Evolutionary conservation across 2,329 filamentous ascomycete species (phyloP).

Genomic region (Xylaria sp.): DNA sequence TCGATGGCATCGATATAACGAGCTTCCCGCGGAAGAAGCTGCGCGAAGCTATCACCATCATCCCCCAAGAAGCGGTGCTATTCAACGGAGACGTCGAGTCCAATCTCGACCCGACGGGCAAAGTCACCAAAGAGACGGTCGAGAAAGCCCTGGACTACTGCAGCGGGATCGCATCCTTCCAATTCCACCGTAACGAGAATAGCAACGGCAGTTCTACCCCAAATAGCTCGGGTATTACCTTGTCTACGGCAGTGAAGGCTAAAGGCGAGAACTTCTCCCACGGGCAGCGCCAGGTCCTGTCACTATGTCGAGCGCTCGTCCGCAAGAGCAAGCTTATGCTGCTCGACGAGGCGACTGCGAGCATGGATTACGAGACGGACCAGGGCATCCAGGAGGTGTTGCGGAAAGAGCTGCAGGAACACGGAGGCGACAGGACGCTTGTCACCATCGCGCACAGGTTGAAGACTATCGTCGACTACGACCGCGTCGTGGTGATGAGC

Average conservation of each 20-base stretch:
- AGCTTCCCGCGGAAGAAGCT: constrained; percentile 56
- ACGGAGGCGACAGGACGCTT: constrained; percentile 55
- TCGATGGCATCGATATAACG: constrained; percentile 62
- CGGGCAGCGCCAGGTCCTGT: constrained; percentile 63
- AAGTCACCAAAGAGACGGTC: constrained; percentile 59
- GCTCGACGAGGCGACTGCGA: constrained; percentile 64
- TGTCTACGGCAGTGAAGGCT: constrained; percentile 56
- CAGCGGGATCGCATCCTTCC: constrained; percentile 58
- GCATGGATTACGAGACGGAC: constrained; percentile 65
- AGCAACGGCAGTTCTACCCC: constrained; percentile 25
- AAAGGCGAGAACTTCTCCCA: constrained; percentile 63
- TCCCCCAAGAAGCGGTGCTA: constrained; percentile 64
- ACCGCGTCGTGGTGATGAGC: constrained; percentile 63
- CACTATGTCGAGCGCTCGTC: constrained; percentile 61
- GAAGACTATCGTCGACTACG: constrained; percentile 65
- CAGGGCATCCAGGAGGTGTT: constrained; percentile 60
- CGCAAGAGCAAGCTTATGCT: constrained; percentile 61
- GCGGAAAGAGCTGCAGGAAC: constrained; percentile 53
- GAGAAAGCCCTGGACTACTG: constrained; percentile 67
- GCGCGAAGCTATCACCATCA: constrained; percentile 61
- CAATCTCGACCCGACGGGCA: constrained; percentile 69
- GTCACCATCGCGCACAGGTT: constrained; percentile 65
- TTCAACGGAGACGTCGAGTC: constrained; percentile 58
- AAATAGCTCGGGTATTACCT: constrained; percentile 43
- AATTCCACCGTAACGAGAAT: constrained; percentile 35